phyloP scores from a whole-genome alignment of 495 filamentous ascomycete species.

The Chaetomium fimeti region DNA sequence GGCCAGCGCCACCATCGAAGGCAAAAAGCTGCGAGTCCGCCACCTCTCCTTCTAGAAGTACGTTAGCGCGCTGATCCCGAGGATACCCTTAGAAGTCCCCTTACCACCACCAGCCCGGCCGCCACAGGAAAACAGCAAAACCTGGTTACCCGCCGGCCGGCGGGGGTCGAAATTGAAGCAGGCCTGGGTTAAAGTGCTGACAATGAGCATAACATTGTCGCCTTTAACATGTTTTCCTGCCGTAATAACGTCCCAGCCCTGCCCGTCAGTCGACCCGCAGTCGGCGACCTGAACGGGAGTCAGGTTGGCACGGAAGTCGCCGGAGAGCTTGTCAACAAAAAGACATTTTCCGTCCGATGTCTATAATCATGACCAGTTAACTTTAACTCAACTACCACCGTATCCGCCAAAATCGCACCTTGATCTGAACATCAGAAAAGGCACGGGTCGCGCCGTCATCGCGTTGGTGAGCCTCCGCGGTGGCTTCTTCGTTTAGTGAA shows the following conservation, averaged over 20 bases:
- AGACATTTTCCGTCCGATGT: slow-evolving; percentile 54
- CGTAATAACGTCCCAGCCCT: slow-evolving; percentile 57
- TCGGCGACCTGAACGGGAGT: slow-evolving; percentile 52
- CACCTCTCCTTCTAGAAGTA: slow-evolving; percentile 41
- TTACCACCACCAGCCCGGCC: slow-evolving; percentile 54
- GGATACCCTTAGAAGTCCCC: not conserved
- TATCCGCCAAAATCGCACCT: slow-evolving; percentile 32
- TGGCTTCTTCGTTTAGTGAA: slow-evolving; percentile 47
- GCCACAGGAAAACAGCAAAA: slow-evolving; percentile 55
- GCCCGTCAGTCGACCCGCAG: slow-evolving; percentile 50
- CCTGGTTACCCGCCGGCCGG: slow-evolving; percentile 48
- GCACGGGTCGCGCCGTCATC: slow-evolving; percentile 51
- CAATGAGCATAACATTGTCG: slow-evolving; percentile 47
- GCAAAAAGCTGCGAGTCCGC: slow-evolving; percentile 52
- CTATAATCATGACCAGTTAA: slow-evolving; percentile 27
- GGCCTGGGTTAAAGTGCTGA: slow-evolving; percentile 56
- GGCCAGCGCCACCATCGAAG: slow-evolving; percentile 44
- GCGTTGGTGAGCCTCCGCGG: slow-evolving; percentile 51
- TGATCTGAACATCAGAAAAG: slow-evolving; percentile 49
- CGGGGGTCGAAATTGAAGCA: slow-evolving; percentile 56
- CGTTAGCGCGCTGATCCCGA: slow-evolving; percentile 16
- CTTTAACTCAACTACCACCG: too few species aligned
- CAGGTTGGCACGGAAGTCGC: slow-evolving; percentile 58
- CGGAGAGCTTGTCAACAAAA: slow-evolving; percentile 53
- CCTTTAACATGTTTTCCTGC: slow-evolving; percentile 50